A percentile compares a stretch with the other conserved stretches of the same genome.
Evolutionary conservation across 2,329 filamentous ascomycete genomes (phyloP).

Genomic region (Nemania abortiva): DNA sequence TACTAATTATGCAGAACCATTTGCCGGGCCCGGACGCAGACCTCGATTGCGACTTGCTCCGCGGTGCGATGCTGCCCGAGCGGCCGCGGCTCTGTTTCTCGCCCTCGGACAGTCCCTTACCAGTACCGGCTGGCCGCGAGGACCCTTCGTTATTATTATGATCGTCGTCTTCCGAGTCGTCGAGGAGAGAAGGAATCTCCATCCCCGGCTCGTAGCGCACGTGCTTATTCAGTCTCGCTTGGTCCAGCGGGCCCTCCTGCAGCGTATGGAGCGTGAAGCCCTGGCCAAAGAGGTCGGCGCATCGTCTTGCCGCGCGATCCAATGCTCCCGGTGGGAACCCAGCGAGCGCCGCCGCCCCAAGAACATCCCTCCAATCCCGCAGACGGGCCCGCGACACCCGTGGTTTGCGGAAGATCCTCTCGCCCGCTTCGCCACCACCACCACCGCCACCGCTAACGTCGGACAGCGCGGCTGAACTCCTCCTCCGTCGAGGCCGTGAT

Average conservation of each 20-base stretch:
- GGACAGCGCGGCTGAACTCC: conserved; percentile 13
- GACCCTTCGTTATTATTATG: conserved; percentile 23
- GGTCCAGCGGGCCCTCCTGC: conserved; percentile 51
- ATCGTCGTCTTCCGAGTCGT: conserved; percentile 37
- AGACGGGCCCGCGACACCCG: conserved; percentile 53
- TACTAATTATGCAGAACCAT: conserved; percentile 53
- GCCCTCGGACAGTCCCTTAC: conserved; percentile 12
- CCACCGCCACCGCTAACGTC: conserved; percentile 13
- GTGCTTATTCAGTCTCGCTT: conserved; percentile 21
- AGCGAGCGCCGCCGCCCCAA: conserved; percentile 80
- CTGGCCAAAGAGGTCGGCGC: conserved; percentile 79
- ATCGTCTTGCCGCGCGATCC: conserved; percentile 77
- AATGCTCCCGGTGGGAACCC: conserved; percentile 76
- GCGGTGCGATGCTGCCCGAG: background rate
- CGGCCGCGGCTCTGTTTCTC: conserved; percentile 27
- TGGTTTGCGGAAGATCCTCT: conserved; percentile 15
- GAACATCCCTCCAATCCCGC: conserved; percentile 86
- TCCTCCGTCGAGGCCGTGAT: conserved; percentile 3
- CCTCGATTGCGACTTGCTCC: conserved; percentile 42
- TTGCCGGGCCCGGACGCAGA: conserved; percentile 37
- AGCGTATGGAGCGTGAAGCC: conserved; percentile 74
- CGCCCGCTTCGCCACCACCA: conserved; percentile 30
- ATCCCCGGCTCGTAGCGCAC: conserved; percentile 49
- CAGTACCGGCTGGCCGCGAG: background rate
- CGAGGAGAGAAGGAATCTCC: conserved; percentile 33